These are phyloP conservation scores for Dillenia suffruticosa DNA, from an alignment of 164 flowering plant species.

Conservation along the genomic window DNA sequence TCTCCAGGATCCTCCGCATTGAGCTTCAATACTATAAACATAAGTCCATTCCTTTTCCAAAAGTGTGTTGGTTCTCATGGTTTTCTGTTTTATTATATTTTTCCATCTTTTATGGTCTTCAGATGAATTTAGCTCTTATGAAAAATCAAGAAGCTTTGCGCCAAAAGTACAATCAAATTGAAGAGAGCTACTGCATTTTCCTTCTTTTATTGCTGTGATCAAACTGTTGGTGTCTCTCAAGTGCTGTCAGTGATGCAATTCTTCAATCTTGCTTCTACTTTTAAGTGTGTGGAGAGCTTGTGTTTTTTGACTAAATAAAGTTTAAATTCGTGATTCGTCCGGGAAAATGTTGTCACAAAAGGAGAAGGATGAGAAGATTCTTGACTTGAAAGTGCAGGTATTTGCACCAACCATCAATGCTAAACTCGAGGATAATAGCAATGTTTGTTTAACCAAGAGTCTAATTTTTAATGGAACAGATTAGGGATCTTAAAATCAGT, in stretches of 20 bases:
- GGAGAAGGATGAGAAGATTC: conserved; percentile 50
- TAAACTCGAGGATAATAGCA: neutral
- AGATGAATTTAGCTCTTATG: conserved; percentile 48
- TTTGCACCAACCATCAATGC: neutral
- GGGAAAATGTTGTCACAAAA: conserved; percentile 39
- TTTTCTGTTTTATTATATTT: neutral
- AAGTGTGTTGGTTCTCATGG: neutral
- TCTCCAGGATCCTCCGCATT: neutral
- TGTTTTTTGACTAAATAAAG: neutral
- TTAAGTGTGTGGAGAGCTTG: neutral
- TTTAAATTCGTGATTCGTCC: neutral
- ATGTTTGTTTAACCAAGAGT: neutral
- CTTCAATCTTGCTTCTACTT: neutral
- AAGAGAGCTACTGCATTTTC: conserved; percentile 48
- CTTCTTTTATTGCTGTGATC: neutral
- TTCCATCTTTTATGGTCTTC: neutral
- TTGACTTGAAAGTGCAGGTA: conserved; percentile 93
- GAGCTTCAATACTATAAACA: too few species aligned
- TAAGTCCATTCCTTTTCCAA: too few species aligned
- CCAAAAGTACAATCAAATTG: conserved; percentile 50
- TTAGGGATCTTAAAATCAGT: conserved; percentile 72
- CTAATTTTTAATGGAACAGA: conserved; percentile 30
- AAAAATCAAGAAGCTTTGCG: conserved; percentile 60
- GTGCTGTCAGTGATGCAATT: neutral
- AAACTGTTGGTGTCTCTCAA: neutral